Conservation (phyloP, 768 basidiomycete species). For the Lenzites betulinus region DNA sequence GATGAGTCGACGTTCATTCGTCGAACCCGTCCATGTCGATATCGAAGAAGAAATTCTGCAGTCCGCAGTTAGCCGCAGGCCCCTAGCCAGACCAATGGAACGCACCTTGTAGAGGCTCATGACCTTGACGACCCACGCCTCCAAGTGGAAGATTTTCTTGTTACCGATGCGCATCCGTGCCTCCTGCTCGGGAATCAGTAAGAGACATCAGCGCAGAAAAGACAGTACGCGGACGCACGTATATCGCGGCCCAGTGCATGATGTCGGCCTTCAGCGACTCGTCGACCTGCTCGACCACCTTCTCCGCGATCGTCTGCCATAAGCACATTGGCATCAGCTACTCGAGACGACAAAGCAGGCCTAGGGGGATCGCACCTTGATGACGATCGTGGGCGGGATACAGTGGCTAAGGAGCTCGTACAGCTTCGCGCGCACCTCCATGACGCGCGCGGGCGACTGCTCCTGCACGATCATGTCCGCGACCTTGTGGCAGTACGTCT, state of each 20-base stretch:
- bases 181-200: slow-evolving; percentile 56
- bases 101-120: slow-evolving; percentile 90
- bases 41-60: slow-evolving; percentile 61
- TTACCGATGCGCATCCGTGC: slow-evolving; percentile 92
- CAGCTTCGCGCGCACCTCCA: slow-evolving; percentile 90
- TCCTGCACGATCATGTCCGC: slow-evolving; percentile 88
- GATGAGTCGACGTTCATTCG: slow-evolving; percentile 4
- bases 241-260: slow-evolving; percentile 98
- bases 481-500: slow-evolving; percentile 91
- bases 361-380: slow-evolving; percentile 67
- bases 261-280: slow-evolving; percentile 89
- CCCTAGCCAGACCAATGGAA: background rate
- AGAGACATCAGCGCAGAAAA: background rate
- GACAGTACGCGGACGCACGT: slow-evolving; percentile 54
- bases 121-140: slow-evolving; percentile 96
- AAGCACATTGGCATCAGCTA: background rate
- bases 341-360: background rate
- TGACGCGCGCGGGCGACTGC: slow-evolving; percentile 85
- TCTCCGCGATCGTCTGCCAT: slow-evolving; percentile 83
- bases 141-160: slow-evolving; percentile 95
- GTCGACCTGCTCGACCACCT: slow-evolving; percentile 85
- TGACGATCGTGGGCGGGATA: slow-evolving; percentile 88
- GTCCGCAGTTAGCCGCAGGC: background rate
- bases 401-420: slow-evolving; percentile 97
- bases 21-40: slow-evolving; percentile 64